A percentile compares a stretch with the other conserved stretches of the same genome.
Conservation (phyloP, 257 asterid genomes). For the Knoxia roxburghii region DNA sequence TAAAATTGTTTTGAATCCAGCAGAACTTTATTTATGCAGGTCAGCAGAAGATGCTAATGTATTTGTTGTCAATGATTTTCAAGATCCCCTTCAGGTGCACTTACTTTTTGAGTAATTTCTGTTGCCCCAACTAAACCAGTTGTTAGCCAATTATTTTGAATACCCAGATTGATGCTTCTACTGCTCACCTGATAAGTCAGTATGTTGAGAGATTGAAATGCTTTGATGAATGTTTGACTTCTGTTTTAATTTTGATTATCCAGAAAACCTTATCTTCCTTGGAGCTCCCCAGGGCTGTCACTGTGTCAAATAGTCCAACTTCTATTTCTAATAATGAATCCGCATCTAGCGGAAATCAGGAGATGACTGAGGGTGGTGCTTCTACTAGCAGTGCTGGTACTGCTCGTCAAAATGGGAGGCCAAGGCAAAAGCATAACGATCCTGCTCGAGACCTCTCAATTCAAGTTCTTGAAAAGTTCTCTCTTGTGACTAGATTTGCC, state of each 20-base stretch:
- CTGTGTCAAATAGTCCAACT: conserved; percentile 49
- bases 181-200: neutral
- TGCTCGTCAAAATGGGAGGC: conserved; percentile 55
- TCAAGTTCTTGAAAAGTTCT: conserved; percentile 90
- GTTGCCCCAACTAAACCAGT: neutral
- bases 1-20: conserved; percentile 8
- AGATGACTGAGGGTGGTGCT: conserved; percentile 24
- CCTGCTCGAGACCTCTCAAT: conserved; percentile 89
- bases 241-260: conserved; percentile 18
- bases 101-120: conserved; percentile 16
- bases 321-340: conserved; percentile 36
- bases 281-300: conserved; percentile 79
- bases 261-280: conserved; percentile 89
- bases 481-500: conserved; percentile 95
- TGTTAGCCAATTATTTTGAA: neutral
- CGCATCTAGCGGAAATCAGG: conserved; percentile 36
- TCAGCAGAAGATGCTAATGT: conserved; percentile 94
- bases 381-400: conserved; percentile 31
- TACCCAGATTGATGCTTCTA: neutral
- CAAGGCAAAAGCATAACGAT: conserved; percentile 62
- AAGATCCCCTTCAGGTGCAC: conserved; percentile 90
- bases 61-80: conserved; percentile 88
- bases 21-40: conserved; percentile 43
- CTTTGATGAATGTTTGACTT: neutral
- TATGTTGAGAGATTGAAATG: neutral